Percentiles rank a stretch among this genome's conserved stretches.
These are phyloP conservation scores for Stagonosporopsis chrysanthemi DNA, from an alignment of 2,329 filamentous ascomycete species.

Conservation along the genomic window DNA sequence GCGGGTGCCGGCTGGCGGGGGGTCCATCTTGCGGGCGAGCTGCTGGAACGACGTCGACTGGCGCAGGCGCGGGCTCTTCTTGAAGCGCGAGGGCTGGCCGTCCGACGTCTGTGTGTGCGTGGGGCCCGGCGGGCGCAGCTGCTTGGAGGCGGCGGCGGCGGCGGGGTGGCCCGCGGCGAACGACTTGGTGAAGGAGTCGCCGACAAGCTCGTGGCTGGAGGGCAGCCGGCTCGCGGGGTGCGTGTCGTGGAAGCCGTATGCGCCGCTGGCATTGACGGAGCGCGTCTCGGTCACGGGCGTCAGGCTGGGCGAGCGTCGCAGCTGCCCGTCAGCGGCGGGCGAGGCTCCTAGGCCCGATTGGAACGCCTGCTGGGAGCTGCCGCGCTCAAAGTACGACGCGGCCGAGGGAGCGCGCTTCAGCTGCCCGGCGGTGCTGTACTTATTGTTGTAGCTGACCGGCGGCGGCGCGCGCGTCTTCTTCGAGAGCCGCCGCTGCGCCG, in stretches of 20 bases:
- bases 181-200: conserved; percentile 14
- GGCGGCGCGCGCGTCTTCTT: conserved; percentile 30
- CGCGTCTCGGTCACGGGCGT: conserved; percentile 26
- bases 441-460: conserved; percentile 27
- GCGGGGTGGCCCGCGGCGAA: conserved; percentile 19
- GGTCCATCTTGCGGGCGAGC: conserved; percentile 55
- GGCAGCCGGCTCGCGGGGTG: conserved; percentile 7
- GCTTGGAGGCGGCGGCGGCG: conserved; percentile 27
- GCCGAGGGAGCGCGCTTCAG: conserved; percentile 30
- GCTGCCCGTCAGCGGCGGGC: conserved; percentile 11
- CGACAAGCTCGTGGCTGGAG: conserved; percentile 16
- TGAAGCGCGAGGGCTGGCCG: conserved; percentile 26
- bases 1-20: conserved; percentile 47
- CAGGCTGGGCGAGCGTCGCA: conserved; percentile 28
- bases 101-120: conserved; percentile 41
- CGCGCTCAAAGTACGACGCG: conserved; percentile 29
- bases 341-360: conserved; percentile 20
- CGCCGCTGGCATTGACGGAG: conserved; percentile 23
- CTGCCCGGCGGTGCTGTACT: conserved; percentile 11
- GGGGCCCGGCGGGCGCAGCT: conserved; percentile 37
- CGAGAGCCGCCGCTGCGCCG: conserved; percentile 20
- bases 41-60: conserved; percentile 54
- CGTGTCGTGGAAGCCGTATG: conserved; percentile 16
- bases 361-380: conserved; percentile 11
- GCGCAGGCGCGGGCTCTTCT: conserved; percentile 45